Evolutionary conservation across 2,329 filamentous ascomycete genomes (phyloP).

Genomic region (Aspergillus sp.): DNA sequence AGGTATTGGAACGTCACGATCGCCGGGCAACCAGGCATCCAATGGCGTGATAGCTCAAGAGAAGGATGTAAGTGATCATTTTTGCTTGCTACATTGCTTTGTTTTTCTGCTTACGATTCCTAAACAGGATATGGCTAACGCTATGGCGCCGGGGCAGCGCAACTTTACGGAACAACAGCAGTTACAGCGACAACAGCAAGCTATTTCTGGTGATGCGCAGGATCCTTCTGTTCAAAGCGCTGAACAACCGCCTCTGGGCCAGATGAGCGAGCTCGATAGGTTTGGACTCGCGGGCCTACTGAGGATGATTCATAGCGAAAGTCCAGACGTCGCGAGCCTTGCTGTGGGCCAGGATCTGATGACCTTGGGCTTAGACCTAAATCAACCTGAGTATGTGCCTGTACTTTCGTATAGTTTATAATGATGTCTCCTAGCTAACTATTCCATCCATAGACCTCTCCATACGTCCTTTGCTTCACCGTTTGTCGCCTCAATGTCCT

Average conservation of each 20-base stretch:
- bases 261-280: conserved; percentile 55
- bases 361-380: conserved; percentile 57
- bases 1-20: conserved; percentile 35
- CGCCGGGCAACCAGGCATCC: conserved; percentile 36
- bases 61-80: conserved; percentile 27
- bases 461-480: conserved; percentile 59
- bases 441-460: conserved; percentile 42
- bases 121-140: conserved; percentile 30
- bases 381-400: conserved; percentile 50
- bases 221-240: conserved; percentile 29
- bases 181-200: conserved; percentile 30
- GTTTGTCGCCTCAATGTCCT: conserved; percentile 52
- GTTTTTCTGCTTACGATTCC: conserved; percentile 8
- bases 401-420: background rate
- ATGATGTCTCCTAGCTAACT: background rate
- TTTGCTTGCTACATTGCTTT: conserved; percentile 1
- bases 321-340: conserved; percentile 46
- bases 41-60: conserved; percentile 40
- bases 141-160: conserved; percentile 27
- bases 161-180: conserved; percentile 31
- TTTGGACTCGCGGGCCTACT: conserved; percentile 56
- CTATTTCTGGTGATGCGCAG: conserved; percentile 23
- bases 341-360: conserved; percentile 59
- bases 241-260: conserved; percentile 40
- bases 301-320: conserved; percentile 50